Evolutionary conservation across 768 basidiomycete genomes (phyloP).

Genomic region (Pisolithus tinctorius): DNA sequence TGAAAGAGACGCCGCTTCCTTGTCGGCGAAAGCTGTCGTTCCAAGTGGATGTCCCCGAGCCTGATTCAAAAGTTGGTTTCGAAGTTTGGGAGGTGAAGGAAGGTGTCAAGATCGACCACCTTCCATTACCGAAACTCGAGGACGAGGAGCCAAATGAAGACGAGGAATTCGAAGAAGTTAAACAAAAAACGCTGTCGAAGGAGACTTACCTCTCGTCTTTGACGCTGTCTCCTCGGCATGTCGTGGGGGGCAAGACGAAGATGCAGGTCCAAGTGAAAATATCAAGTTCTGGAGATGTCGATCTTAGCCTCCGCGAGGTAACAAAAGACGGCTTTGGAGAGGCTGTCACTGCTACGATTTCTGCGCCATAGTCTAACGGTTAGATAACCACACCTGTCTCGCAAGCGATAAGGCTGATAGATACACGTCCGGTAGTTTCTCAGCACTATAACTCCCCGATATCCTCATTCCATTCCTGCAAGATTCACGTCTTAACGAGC

Average conservation of each 20-base stretch:
- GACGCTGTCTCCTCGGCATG: slow-evolving; percentile 30
- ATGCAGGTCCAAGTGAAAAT: slow-evolving; percentile 41
- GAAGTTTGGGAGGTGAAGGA: slow-evolving; percentile 80
- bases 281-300: slow-evolving; percentile 27
- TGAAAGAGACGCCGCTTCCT: slow-evolving; percentile 68
- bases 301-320: slow-evolving; percentile 34
- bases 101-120: slow-evolving; percentile 55
- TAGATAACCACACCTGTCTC: not conserved
- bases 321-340: slow-evolving; percentile 29
- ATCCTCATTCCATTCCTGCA: slow-evolving; percentile 54
- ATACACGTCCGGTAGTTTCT: not conserved
- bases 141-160: slow-evolving; percentile 42
- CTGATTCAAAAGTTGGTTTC: slow-evolving; percentile 39
- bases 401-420: not conserved
- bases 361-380: slow-evolving; percentile 15
- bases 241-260: slow-evolving; percentile 41
- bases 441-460: slow-evolving; percentile 36
- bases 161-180: slow-evolving; percentile 60
- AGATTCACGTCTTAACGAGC: slow-evolving; percentile 9
- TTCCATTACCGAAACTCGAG: slow-evolving; percentile 39
- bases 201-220: slow-evolving; percentile 39
- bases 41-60: slow-evolving; percentile 44
- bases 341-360: slow-evolving; percentile 19
- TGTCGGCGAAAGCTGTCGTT: slow-evolving; percentile 54
- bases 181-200: slow-evolving; percentile 55